Evolutionary conservation across 768 basidiomycete species (phyloP), one percentile per base, ranked within the genome.

Genomic region (Mycena indigotica): DNA sequence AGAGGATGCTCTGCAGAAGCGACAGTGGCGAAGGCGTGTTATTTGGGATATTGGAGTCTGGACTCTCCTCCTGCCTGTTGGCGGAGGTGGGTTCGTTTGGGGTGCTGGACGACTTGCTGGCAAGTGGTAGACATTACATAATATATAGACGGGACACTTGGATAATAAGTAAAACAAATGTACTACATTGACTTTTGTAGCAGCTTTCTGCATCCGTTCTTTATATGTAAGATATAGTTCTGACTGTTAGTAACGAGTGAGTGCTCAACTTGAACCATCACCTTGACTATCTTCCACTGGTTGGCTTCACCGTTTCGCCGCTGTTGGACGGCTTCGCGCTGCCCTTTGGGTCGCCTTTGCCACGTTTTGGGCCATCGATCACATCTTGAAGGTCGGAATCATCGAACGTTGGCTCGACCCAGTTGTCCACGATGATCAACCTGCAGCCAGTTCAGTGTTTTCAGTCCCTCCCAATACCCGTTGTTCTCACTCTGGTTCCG

Each of bases 11-110:
- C 74, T 98, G 57, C 95, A 97, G 72, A 83, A 83, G 53, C 79
- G 81, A 45, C 83, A 93, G 64, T 79, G 87, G 41, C 83, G 84
- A 35, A 84, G 84, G 63, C 80, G 95, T 28, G 73, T 96, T 35
- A 70, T 87, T 16, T 95, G 93, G 90, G 92, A 95, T 70, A 66
- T 91, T n/a, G 85, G 87, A 16, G 86, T 90, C 23, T 94, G 91
- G 85, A 60, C 85, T n/a, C 72, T 89, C 12, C 77, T 91, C 17
- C 65, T 88, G 19, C 86, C 86, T 0, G 73, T 84, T 1, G 84
- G 89, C 24, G 76, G 72, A 3, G 78, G 80, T 10, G 83, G 83
- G 1, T 67, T 83, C 16, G 73, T 78, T 5, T 90, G 88, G 87
- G 80, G 77, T 38, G 71, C 70, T 13, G 87, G 87, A 19, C 78